A percentile compares a stretch with the other conserved stretches of the same genome.
These are phyloP conservation scores for Nicotiana noctiflora DNA, from an alignment of 257 asterid species.

Conservation along the genomic window DNA sequence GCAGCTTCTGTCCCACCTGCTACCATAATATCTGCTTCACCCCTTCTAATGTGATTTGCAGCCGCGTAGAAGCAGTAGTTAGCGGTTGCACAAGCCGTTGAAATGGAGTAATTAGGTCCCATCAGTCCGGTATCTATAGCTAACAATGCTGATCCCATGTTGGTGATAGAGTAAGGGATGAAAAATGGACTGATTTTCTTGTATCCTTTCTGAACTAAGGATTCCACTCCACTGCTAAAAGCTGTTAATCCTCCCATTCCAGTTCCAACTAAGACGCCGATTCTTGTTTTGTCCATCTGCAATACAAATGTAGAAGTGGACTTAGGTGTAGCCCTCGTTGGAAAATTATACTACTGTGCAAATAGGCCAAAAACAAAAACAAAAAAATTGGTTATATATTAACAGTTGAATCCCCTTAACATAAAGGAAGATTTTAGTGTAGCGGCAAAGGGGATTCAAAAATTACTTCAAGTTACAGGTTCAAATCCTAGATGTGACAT, in stretches of 20 bases:
- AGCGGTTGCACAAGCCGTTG: no score
- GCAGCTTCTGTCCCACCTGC: conserved; percentile 37
- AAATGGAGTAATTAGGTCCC: conserved; percentile 49
- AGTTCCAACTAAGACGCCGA: conserved; percentile 37
- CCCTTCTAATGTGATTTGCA: conserved; percentile 42
- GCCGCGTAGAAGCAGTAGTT: conserved; percentile 39
- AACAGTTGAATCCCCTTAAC: no score
- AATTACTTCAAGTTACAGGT: no score
- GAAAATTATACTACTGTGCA: no score
- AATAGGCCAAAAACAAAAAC: no score
- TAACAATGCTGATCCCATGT: conserved; percentile 42
- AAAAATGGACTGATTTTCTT: conserved; percentile 39
- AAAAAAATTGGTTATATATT: no score
- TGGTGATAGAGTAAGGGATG: conserved; percentile 37
- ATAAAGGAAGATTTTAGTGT: no score
- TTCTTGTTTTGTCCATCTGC: conserved; percentile 36
- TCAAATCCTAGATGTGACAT: no score
- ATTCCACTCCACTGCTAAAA: conserved; percentile 34
- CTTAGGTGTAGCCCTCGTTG: no score
- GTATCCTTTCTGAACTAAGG: conserved; percentile 35
- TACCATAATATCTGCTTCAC: conserved; percentile 41
- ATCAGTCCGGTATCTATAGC: conserved; percentile 39
- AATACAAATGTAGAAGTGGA: not conserved
- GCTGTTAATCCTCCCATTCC: conserved; percentile 41
- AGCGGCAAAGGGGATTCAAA: no score